Base-by-base conservation (phyloP, 2,329 filamentous ascomycete species). In the Sporothrix protearum region DNA sequence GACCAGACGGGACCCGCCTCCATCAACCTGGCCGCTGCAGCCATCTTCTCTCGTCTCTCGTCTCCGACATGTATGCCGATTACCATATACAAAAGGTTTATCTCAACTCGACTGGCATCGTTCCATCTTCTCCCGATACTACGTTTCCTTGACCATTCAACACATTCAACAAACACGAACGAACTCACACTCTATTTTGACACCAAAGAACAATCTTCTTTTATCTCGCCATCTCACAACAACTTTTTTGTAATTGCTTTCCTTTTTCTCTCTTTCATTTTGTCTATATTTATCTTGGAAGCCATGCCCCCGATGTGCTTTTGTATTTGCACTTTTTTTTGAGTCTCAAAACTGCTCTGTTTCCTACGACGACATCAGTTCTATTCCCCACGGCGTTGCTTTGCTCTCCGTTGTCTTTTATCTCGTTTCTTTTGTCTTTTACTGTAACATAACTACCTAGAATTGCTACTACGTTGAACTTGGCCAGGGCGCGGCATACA, bases 331-430 rank as follows among this genome's bases (percentile, higher is more conserved):
- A n/a, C 36, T 45, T 22, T 57, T 5, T 69, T 42, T 61, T 30
- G 33, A 22, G 19, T 28, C 25, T 28, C 49, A 14, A 47, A 19
- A 57, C 42, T 55, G 25, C 45, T 67, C 25, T 59, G 36, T 64
- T 49, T 42, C 16, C 45, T 42, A 45, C 36, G 19, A 28, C 30
- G 59, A 59, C 33, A 61, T 16, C 51, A 59, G 49, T 49, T 66
- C n/a, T 57, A 66, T 68, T 63, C 55, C 67, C 67, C 67, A 45
- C 9, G 59, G 39, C 59, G 51, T 67, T 55, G n/a, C 30, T 45
- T 64, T 64, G 22, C 22, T 45, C 51, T 47, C 55, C 33, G 19
- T 68, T 51, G 19, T 19, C 25, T 22, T 30, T 33, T 64, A 36
- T 25, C 36, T 49, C 45, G 19, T 61, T 36, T 30, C n/a, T 39